Evolutionary conservation across 2,329 filamentous ascomycete species (phyloP).

Genomic region (Diaporthe sp.): DNA sequence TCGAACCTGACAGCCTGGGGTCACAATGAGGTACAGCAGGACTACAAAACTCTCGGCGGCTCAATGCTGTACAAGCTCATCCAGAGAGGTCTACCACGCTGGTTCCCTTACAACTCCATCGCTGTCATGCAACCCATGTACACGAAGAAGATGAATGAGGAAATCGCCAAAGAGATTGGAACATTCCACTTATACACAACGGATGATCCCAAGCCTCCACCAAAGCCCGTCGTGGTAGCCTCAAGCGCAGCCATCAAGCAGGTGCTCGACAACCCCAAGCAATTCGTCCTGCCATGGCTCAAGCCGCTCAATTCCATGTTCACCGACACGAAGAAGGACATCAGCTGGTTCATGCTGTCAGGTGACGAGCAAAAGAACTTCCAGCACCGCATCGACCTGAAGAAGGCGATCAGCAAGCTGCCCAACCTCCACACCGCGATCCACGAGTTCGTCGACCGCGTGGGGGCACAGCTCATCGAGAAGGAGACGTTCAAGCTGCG

Average conservation of each 20-base stretch:
- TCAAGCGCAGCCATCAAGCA: constrained; percentile 11
- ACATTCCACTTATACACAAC: constrained; percentile 48
- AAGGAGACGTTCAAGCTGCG: constrained; percentile 50
- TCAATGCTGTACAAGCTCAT: constrained; percentile 31
- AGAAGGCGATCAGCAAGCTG: constrained; percentile 47
- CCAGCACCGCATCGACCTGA: constrained; percentile 44
- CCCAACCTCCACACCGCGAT: constrained; percentile 41
- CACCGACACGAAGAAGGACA: constrained; percentile 47
- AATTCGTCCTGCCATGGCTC: constrained; percentile 49
- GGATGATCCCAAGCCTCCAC: constrained; percentile 49
- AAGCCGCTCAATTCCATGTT: constrained; percentile 45
- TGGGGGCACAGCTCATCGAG: constrained; percentile 52
- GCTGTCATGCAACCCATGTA: constrained; percentile 58
- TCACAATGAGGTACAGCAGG: constrained; percentile 25
- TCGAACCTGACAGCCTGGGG: constrained; percentile 76
- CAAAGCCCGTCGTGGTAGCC: constrained; percentile 39
- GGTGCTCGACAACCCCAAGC: constrained; percentile 40
- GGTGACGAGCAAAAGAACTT: constrained; percentile 47
- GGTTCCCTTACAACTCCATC: constrained; percentile 36
- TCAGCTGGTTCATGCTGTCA: constrained; percentile 51
- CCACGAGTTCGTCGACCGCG: constrained; percentile 45
- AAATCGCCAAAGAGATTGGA: constrained; percentile 51
- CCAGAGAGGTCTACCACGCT: constrained; percentile 20
- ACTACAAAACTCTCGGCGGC: constrained; percentile 20
- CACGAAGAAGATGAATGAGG: constrained; percentile 52